Evolutionary conservation across 768 basidiomycete species (phyloP).

Genomic region (Tulasnella sp.): DNA sequence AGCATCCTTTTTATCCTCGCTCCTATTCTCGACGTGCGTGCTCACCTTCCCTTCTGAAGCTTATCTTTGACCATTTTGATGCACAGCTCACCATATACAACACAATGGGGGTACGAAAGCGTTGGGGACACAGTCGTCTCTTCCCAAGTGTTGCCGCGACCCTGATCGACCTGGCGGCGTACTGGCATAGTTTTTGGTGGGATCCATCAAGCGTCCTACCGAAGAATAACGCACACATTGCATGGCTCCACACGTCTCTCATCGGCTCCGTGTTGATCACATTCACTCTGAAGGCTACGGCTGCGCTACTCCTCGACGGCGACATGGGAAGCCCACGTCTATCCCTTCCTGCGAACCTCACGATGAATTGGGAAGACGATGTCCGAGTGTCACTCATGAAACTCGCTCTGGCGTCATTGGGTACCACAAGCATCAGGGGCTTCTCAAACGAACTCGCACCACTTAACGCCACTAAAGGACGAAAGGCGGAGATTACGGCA

Average conservation of each 20-base stretch:
- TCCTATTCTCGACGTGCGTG: constrained; percentile 2
- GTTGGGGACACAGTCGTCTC: background rate
- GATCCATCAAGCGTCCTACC: background rate
- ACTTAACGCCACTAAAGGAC: background rate
- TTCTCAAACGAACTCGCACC: background rate
- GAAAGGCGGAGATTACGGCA: background rate
- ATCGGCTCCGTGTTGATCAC: background rate
- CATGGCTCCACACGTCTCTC: background rate
- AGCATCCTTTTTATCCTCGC: constrained; percentile 2
- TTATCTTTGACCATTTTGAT: background rate
- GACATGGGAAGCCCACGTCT: background rate
- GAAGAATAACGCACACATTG: background rate
- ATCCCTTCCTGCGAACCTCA: background rate
- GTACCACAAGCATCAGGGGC: background rate
- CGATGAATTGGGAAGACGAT: constrained; percentile 1
- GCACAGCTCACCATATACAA: constrained; percentile 4
- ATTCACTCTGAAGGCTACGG: background rate
- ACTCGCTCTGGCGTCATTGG: background rate
- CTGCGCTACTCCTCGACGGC: background rate
- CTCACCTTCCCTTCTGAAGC: background rate
- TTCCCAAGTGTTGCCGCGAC: background rate
- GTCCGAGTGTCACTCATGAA: background rate
- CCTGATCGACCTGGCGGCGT: background rate
- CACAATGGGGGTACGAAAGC: constrained; percentile 5
- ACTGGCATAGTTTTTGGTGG: background rate